Percentiles rank a stretch among this genome's conserved stretches.
Conservation (phyloP, 106 monocot species). For the Gastrodia elata region DNA sequence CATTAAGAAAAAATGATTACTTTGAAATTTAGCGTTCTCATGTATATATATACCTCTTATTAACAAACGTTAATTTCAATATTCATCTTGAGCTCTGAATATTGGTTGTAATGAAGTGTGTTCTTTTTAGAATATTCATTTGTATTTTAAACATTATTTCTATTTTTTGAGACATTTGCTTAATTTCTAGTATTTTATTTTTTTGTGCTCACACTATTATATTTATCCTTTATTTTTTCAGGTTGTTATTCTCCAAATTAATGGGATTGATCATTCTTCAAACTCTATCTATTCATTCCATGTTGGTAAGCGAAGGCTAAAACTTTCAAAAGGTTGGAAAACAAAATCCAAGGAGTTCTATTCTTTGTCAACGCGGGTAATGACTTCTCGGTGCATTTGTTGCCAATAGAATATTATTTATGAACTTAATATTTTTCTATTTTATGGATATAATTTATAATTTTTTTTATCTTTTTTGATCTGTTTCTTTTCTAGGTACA, state of each 20-base stretch:
- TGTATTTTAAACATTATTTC: not conserved
- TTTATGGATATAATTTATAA: slow-evolving; percentile 1
- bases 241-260: slow-evolving; percentile 71
- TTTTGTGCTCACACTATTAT: too few relatives aligned
- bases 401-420: not conserved
- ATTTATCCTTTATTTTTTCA: slow-evolving; percentile 27
- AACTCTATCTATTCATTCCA: slow-evolving; percentile 69
- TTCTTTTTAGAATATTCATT: not conserved
- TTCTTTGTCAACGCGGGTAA: slow-evolving; percentile 78
- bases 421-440: not conserved
- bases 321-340: slow-evolving; percentile 63
- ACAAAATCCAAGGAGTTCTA: slow-evolving; percentile 74
- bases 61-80: too few relatives aligned
- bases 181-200: not conserved
- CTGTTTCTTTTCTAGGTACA: too few relatives aligned
- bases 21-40: not conserved
- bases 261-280: slow-evolving; percentile 62
- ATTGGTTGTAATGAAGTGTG: too few relatives aligned
- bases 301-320: slow-evolving; percentile 62
- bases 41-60: not conserved
- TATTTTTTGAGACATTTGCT: not conserved
- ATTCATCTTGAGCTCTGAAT: too few relatives aligned
- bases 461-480: too few relatives aligned
- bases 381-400: slow-evolving; percentile 3
- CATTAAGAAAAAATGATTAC: not conserved